Conservation (phyloP, 805 yeast genomes). For the Isabelozyma heimii region DNA sequence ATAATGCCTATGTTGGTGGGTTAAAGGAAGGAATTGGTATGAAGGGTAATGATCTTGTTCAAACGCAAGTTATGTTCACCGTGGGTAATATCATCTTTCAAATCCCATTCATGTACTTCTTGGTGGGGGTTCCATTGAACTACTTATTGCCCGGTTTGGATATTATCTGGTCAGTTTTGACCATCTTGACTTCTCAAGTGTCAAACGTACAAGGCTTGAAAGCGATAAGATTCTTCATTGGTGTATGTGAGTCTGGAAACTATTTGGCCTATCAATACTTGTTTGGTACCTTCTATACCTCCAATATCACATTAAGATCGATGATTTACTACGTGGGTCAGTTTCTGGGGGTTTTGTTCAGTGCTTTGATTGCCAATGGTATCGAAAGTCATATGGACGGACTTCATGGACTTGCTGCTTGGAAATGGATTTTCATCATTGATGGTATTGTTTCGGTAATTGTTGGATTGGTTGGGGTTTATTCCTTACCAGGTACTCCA, state of each 20-base stretch:
- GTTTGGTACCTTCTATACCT: constrained; percentile 42
- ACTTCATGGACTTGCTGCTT: constrained; percentile 52
- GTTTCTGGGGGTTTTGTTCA: constrained; percentile 57
- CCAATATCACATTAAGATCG: not conserved
- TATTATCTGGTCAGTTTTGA: constrained; percentile 65
- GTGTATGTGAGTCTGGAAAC: constrained; percentile 66
- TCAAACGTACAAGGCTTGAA: constrained; percentile 50
- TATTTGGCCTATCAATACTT: constrained; percentile 34
- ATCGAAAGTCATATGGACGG: constrained; percentile 48
- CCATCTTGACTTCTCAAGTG: constrained; percentile 53
- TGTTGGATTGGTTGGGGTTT: constrained; percentile 55
- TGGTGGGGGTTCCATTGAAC: constrained; percentile 56
- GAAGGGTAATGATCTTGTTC: constrained; percentile 60
- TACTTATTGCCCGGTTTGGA: constrained; percentile 55
- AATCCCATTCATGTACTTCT: constrained; percentile 57
- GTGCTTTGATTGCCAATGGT: constrained; percentile 62
- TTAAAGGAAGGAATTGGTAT: constrained; percentile 55
- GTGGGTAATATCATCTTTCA: constrained; percentile 62
- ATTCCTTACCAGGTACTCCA: constrained; percentile 67
- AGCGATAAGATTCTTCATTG: constrained; percentile 65
- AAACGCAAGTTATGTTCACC: constrained; percentile 56
- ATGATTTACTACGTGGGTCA: constrained; percentile 57
- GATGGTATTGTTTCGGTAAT: constrained; percentile 60
- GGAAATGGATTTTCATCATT: constrained; percentile 74
- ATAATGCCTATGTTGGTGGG: constrained; percentile 66